These are phyloP conservation scores for Sungouiella thailandica DNA, from an alignment of 805 yeast species.

Conservation along the genomic window DNA sequence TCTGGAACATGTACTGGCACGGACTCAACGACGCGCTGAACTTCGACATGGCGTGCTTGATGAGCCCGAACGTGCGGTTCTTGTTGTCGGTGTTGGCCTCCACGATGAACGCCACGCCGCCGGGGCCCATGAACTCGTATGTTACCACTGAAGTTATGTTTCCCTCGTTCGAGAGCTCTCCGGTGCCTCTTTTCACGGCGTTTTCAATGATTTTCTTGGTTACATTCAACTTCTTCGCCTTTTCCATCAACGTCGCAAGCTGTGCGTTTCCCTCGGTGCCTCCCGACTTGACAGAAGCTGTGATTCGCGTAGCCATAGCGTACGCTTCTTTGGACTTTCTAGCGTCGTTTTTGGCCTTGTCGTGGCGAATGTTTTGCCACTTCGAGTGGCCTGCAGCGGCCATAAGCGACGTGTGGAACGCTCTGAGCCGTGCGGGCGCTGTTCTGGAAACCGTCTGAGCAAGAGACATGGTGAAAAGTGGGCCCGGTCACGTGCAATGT, in stretches of 20 bases:
- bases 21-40: slow-evolving; percentile 71
- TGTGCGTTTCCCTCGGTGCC: slow-evolving; percentile 60
- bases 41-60: slow-evolving; percentile 71
- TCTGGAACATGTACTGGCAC: slow-evolving; percentile 69
- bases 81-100: slow-evolving; percentile 89
- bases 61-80: slow-evolving; percentile 69
- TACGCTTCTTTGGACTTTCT: slow-evolving; percentile 64
- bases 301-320: slow-evolving; percentile 67
- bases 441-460: not conserved
- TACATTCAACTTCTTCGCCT: slow-evolving; percentile 71
- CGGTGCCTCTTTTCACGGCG: slow-evolving; percentile 83
- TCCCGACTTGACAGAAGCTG: slow-evolving; percentile 69
- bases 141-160: slow-evolving; percentile 44
- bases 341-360: slow-evolving; percentile 89
- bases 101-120: slow-evolving; percentile 80
- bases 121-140: slow-evolving; percentile 92
- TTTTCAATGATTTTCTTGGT: slow-evolving; percentile 81
- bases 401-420: not conserved
- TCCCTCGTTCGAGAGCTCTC: slow-evolving; percentile 47
- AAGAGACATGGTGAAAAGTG: not conserved
- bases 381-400: slow-evolving; percentile 79
- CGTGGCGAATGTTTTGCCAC: slow-evolving; percentile 94
- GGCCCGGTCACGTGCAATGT: no score
- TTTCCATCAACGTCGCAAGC: slow-evolving; percentile 70
- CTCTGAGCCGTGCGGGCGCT: not conserved